Evolutionary conservation across 164 flowering plant species (phyloP).

Genomic region (Vitis vinifera): ASM3070453v1 NC_081805.1:6793001-6793500

Average conservation of each 20-base stretch:
- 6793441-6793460: slow-evolving; percentile 24
- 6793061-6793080: neutral
- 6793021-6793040: neutral
- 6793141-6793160: slow-evolving; percentile 63
- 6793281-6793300: neutral
- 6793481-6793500: slow-evolving; percentile 80
- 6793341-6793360: neutral
- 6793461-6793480: slow-evolving; percentile 53
- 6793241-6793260: slow-evolving; percentile 53
- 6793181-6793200: slow-evolving; percentile 42
- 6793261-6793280: neutral
- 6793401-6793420: slow-evolving; percentile 81
- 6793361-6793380: neutral
- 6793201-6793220: slow-evolving; percentile 56
- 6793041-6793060: neutral
- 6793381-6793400: slow-evolving; percentile 74
- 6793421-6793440: slow-evolving; percentile 72
- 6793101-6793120: slow-evolving; percentile 62
- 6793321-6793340: neutral
- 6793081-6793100: neutral
- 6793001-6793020: neutral
- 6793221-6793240: slow-evolving; percentile 59
- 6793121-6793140: slow-evolving; percentile 71
- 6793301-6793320: neutral
- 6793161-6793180: slow-evolving; percentile 45